A percentile compares a stretch with the other conserved stretches of the same genome.
Evolutionary conservation across 495 filamentous ascomycete genomes (phyloP).

Genomic region (Aspergillus baeticus): DNA sequence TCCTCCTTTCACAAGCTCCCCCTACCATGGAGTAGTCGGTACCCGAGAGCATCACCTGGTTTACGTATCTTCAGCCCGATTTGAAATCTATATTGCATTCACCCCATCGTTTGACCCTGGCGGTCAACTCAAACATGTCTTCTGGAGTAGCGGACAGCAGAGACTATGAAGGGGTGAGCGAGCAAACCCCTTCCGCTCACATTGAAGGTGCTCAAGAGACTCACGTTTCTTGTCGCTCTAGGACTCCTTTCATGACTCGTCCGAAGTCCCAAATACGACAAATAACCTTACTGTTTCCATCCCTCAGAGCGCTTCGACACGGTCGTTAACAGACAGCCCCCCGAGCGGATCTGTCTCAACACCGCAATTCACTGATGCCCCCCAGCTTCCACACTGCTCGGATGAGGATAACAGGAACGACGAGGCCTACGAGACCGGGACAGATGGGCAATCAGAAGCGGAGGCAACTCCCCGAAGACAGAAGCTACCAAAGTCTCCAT

Average conservation of each 20-base stretch:
- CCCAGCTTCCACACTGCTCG: constrained; percentile 30
- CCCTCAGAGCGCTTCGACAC: constrained; percentile 37
- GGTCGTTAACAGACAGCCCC: constrained; percentile 51
- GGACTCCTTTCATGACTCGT: constrained; percentile 79
- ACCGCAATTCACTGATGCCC: constrained; percentile 37
- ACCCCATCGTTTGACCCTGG: constrained; percentile 17
- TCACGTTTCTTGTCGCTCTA: constrained; percentile 27
- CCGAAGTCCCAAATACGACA: constrained; percentile 48
- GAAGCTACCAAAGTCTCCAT: constrained; percentile 48
- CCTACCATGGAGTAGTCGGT: constrained; percentile 21
- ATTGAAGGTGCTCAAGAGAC: not conserved
- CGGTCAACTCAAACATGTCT: constrained; percentile 32
- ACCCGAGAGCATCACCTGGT: constrained; percentile 1
- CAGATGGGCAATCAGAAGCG: constrained; percentile 25
- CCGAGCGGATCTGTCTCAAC: constrained; percentile 37
- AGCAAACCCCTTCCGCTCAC: constrained; percentile 19
- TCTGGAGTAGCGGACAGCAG: constrained; percentile 40
- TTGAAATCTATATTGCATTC: constrained; percentile 5
- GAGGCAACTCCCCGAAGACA: constrained; percentile 36
- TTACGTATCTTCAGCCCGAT: constrained; percentile 6
- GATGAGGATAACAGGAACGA: constrained; percentile 34
- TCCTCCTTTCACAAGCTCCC: constrained; percentile 8
- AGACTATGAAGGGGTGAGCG: constrained; percentile 51
- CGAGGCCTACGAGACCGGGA: constrained; percentile 22
- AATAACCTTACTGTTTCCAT: constrained; percentile 34